These are phyloP conservation scores for Cornus kousa DNA, from an alignment of 148 eudicot genomes.

Conservation along the genomic window DNA sequence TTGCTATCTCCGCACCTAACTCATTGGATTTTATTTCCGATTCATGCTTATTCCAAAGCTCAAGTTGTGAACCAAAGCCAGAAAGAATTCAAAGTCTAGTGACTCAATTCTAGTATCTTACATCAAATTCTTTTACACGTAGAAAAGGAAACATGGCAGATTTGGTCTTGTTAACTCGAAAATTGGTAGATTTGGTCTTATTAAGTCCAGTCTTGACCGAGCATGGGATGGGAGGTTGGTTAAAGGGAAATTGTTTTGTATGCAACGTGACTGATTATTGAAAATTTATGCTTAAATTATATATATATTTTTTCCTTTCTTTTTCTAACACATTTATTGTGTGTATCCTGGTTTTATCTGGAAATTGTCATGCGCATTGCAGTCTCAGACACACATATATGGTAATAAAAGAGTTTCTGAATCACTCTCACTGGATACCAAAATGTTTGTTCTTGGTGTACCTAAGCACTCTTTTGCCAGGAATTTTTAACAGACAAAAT, in stretches of 20 bases:
- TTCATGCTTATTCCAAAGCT: conserved; percentile 11
- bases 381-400: too few species aligned
- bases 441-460: too few species aligned
- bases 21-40: neutral
- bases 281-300: neutral
- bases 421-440: too few species aligned
- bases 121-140: neutral
- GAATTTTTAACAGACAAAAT: neutral
- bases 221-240: neutral
- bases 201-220: neutral
- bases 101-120: neutral
- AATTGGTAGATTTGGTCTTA: neutral
- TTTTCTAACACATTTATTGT: too few species aligned
- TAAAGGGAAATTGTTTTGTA: neutral
- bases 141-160: neutral
- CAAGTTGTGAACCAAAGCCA: neutral
- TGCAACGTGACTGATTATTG: neutral
- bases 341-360: too few species aligned
- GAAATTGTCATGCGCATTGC: too few species aligned
- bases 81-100: neutral
- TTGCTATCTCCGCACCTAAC: conserved; percentile 17
- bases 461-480: neutral
- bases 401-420: too few species aligned
- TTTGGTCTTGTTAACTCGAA: neutral
- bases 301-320: too few species aligned